phyloP scores from a whole-genome alignment of 108 stramenopile species.

The Chaetoceros muelleri region DNA sequence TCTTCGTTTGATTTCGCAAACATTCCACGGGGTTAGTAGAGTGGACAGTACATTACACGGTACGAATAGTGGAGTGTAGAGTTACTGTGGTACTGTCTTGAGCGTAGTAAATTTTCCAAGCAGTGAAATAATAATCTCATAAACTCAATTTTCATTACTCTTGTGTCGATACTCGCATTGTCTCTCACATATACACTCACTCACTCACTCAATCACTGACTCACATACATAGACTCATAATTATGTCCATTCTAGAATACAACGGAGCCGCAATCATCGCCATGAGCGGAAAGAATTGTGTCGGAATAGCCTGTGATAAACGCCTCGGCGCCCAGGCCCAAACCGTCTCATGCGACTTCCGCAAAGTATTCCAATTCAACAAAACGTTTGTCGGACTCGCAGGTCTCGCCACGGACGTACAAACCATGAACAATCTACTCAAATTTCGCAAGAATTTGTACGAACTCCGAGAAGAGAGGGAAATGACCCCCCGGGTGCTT shows the following conservation, averaged over 20 bases:
- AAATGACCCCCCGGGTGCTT: constrained; percentile 91
- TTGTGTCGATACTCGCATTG: no score
- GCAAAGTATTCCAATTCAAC: constrained; percentile 91
- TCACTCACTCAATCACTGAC: background rate
- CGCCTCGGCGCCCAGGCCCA: constrained; percentile 90
- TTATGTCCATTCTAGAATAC: constrained; percentile 96
- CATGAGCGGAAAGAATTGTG: constrained; percentile 98
- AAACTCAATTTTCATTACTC: no score
- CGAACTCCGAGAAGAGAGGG: constrained; percentile 91
- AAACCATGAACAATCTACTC: constrained; percentile 78
- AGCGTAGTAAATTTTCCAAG: no score
- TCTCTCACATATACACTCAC: no score
- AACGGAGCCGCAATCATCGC: constrained; percentile 97
- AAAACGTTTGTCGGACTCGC: constrained; percentile 89
- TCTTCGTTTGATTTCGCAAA: no score
- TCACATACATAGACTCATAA: constrained; percentile 7
- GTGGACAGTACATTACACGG: no score
- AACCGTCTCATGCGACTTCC: constrained; percentile 90
- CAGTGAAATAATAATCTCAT: no score
- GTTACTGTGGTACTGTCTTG: no score
- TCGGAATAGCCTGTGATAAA: constrained; percentile 93
- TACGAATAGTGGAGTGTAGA: no score
- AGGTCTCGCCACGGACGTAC: constrained; percentile 94
- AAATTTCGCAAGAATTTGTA: constrained; percentile 88
- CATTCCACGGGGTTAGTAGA: no score